Base-by-base conservation (phyloP, 2,329 filamentous ascomycete genomes). In the Penicillium sp. region DNA sequence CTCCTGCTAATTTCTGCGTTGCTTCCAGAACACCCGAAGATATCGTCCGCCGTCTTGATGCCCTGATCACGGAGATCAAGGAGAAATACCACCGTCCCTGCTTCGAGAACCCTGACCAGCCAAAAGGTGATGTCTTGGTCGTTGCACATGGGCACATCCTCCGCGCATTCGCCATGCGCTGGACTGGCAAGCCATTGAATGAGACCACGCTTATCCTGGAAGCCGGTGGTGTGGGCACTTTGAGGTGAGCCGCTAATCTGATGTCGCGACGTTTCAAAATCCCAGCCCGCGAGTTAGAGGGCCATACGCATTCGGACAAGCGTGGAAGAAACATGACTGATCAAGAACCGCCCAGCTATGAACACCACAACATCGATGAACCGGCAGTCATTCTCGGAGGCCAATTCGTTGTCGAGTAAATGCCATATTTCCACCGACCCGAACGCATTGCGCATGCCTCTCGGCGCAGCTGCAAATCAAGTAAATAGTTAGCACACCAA, bases 111-210 rank as follows among this genome's bases (percentile, higher is more conserved):
- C 73, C 77, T 49, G 72, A 78, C 7, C 79, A 72, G 61, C 80
- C 70, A 10, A 85, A 74, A 16, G 79, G 85, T 16, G 90, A 94
- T 74, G 86, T 94, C 18, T 75, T 94, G 24, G 82, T 96, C 50
- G 91, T 97, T 6, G 93, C 91, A 22, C 93, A 97, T 72, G 93
- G 93, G 0, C 93, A 96, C 77, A 94, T 96, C 57, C 79, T 97
- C 54, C 83, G 93, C 16, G 91, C 91, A 0, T 92, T 97, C 73
- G 92, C 93, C 6, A 91, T 94, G 81, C 83, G 92, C 35, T 97
- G 93, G 93, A 84, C 88, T 0, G 86, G 87, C 0, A 89, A 89
- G 78, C 81, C 85, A 13, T 79, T 97, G 59, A 84, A 86, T 55
- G 88, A 92, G 51, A 92, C 91, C 40, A 85, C 87, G 6, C 87